Evolutionary conservation across 2,329 filamentous ascomycete genomes (phyloP), one percentile per base, ranked within the genome.

Genomic region (Aspergillus pseudonomiae): DNA sequence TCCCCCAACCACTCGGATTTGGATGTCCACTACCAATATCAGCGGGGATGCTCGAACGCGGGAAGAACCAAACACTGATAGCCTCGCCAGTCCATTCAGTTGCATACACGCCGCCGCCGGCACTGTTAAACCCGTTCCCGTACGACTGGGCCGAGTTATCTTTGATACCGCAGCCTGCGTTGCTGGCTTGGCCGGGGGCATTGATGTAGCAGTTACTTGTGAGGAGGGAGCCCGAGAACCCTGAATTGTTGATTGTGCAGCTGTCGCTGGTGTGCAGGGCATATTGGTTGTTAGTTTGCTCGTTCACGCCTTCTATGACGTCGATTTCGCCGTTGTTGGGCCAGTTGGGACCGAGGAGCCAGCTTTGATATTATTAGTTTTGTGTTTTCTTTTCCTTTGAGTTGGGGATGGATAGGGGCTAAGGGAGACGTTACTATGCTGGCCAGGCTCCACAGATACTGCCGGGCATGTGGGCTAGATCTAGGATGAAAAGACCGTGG

Each of bases 21-120:
- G 93, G 92, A 6, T 71, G 81, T 26, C 84, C 85, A 21, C 81
- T 76, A 3, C 78, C 73, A 64, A 92, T 87, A 75, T 94, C 89
- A 3, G 77, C 70, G 1, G 91, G 92, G 63, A 94, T 86, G 16
- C 75, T 75, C 66, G 76, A 77, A n/a, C 91, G 89, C 0, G 89
- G 83, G 79, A 96, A 97, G 84, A 92, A 94, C 87, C 89, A 97
- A 67, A 96, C 84, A 46, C 85, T 85, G 76, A 98, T 95, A 66
- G 83, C 83, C 0, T 85, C 75, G 34, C 85, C 83, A 2, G 90
- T 92, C 91, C 93, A 96, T 77, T 93, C 88, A 61, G 89, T 86
- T 39, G 88, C 90, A 71, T 91, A 93, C 53, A 93, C 83, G 45
- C 91, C 91, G 28, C 91, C 91, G 11, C 85, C 84, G 36, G 79